Conservation (phyloP, 2,329 filamentous ascomycete species). For the Colletotrichum sp. region DNA sequence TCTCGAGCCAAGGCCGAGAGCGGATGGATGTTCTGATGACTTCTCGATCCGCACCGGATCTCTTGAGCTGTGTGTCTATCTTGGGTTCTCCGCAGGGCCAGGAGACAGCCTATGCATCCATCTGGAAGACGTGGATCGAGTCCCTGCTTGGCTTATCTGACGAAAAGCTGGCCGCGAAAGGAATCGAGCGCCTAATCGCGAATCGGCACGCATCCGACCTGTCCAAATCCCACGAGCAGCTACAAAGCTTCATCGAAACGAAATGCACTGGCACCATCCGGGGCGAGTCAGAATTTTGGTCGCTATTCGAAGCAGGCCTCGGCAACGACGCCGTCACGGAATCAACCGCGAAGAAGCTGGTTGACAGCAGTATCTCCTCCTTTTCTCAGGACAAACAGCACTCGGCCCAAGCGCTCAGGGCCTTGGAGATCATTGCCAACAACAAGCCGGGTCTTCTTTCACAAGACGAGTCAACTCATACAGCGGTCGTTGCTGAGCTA, state of each 20-base stretch:
- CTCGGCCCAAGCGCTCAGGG: constrained; percentile 40
- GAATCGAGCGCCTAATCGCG: constrained; percentile 53
- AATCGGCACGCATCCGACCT: constrained; percentile 42
- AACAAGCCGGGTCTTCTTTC: constrained; percentile 49
- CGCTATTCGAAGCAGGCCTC: constrained; percentile 54
- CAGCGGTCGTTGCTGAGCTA: constrained; percentile 56
- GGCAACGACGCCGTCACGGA: constrained; percentile 45
- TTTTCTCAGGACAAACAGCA: constrained; percentile 33
- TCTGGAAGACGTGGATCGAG: constrained; percentile 52
- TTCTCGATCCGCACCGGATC: constrained; percentile 70
- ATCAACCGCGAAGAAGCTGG: constrained; percentile 35
- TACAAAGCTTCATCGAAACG: constrained; percentile 53
- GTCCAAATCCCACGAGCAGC: constrained; percentile 37
- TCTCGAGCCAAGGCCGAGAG: constrained; percentile 56
- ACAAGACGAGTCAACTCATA: constrained; percentile 48
- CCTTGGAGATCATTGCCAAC: constrained; percentile 53
- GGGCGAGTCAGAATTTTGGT: constrained; percentile 36
- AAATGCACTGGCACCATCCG: constrained; percentile 1
- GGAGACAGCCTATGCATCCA: constrained; percentile 37
- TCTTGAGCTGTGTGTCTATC: constrained; percentile 70
- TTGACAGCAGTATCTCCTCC: constrained; percentile 36
- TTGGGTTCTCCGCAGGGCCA: constrained; percentile 50
- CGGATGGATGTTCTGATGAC: constrained; percentile 64
- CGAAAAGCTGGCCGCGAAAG: constrained; percentile 30
- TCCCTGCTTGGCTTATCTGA: constrained; percentile 41